Evolutionary conservation across 805 yeast species (phyloP).

Genomic region (Pichia nakasei): DNA sequence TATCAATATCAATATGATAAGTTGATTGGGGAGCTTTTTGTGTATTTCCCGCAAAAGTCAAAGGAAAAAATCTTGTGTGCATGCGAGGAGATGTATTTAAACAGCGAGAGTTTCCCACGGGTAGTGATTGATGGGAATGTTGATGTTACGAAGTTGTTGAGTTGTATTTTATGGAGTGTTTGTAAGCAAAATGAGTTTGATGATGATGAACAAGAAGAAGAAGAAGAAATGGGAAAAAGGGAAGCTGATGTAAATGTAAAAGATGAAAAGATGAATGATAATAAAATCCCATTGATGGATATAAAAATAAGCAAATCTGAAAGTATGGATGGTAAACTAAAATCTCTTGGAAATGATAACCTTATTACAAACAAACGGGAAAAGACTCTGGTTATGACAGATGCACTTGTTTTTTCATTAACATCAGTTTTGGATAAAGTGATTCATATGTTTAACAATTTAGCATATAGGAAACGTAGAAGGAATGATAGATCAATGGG

Average conservation of each 20-base stretch:
- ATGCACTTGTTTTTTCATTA: conserved; percentile 33
- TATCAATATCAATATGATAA: background rate
- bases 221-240: background rate
- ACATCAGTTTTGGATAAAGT: conserved; percentile 33
- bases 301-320: too few species aligned
- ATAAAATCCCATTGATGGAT: too few species aligned
- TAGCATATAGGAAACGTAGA: conserved; percentile 17
- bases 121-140: conserved; percentile 12
- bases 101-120: conserved; percentile 32
- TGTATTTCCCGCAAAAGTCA: conserved; percentile 24
- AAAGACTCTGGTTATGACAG: conserved; percentile 16
- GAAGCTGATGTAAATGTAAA: background rate
- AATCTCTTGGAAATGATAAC: background rate
- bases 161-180: conserved; percentile 40
- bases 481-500: conserved; percentile 2
- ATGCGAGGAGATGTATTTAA: conserved; percentile 34
- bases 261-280: too few species aligned
- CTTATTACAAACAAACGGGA: background rate
- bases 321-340: background rate
- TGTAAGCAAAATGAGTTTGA: conserved; percentile 21
- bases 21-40: conserved; percentile 32
- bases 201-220: background rate
- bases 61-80: conserved; percentile 28
- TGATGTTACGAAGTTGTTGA: conserved; percentile 31
- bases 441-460: conserved; percentile 21